Percentiles rank a stretch among this genome's conserved stretches.
Evolutionary conservation across 331 rosid genomes (phyloP).

Genomic region (Rhamnella rubrinervis): DNA sequence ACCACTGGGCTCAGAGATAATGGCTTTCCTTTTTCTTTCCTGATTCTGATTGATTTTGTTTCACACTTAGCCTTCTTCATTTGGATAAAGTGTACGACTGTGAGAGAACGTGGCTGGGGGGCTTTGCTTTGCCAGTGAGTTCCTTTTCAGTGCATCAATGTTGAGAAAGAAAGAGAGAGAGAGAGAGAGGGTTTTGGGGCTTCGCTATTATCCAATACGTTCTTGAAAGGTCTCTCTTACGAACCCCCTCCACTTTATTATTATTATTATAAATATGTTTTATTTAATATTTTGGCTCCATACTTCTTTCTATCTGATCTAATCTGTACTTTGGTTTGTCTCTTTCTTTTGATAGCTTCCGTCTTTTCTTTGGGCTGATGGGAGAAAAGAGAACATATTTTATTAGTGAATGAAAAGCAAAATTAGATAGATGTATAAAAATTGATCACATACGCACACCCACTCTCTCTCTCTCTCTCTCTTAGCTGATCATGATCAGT

Average conservation of each 20-base stretch:
- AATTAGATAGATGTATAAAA: too few relatives aligned
- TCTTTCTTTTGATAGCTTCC: conserved; percentile 6
- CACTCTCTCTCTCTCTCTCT: neutral
- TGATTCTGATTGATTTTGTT: conserved; percentile 7
- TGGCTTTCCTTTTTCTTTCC: neutral
- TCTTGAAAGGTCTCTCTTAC: conserved; percentile 14
- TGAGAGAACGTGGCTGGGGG: conserved; percentile 59
- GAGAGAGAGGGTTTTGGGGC: neutral
- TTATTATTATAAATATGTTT: neutral
- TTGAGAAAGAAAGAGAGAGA: conserved; percentile 3
- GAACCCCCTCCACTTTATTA: conserved; percentile 9
- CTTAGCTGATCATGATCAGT: too few relatives aligned
- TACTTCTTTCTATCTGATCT: conserved; percentile 23
- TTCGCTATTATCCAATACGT: conserved; percentile 12
- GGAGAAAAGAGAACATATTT: conserved; percentile 22
- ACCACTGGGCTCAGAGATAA: conserved; percentile 1
- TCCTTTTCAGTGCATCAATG: conserved; percentile 23
- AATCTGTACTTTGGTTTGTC: conserved; percentile 54
- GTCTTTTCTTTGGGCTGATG: conserved; percentile 9
- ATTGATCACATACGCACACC: neutral
- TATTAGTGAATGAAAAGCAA: neutral
- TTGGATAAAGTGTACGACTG: conserved; percentile 50
- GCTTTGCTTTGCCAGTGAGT: conserved; percentile 31
- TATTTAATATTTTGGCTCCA: conserved; percentile 4
- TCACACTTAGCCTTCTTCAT: conserved; percentile 27